Evolutionary conservation across 2,329 filamentous ascomycete species (phyloP).

Genomic region (Nemania diffusa): DNA sequence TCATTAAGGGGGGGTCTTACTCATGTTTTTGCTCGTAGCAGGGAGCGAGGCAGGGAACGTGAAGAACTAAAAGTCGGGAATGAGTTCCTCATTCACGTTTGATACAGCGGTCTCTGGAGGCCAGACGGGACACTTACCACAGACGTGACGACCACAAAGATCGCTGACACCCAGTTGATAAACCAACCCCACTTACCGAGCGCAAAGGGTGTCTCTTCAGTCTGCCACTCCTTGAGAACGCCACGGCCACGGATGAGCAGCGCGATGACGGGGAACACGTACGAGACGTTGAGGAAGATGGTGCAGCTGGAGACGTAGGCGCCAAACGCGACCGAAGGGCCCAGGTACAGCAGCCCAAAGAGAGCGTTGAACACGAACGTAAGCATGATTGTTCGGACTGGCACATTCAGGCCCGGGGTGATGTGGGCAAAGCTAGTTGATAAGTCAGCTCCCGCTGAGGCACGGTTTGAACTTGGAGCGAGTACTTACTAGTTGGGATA

Average conservation of each 20-base stretch:
- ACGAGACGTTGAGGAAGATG: conserved; percentile 59
- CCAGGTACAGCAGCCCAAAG: conserved; percentile 59
- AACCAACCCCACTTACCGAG: conserved; percentile 47
- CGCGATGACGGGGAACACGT: conserved; percentile 55
- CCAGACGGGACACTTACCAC: conserved; percentile 39
- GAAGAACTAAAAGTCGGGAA: conserved; percentile 45
- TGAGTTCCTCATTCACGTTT: conserved; percentile 1
- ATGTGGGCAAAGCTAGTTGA: conserved; percentile 50
- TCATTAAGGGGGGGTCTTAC: conserved; percentile 35
- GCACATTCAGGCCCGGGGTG: conserved; percentile 54
- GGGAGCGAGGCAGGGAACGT: conserved; percentile 48
- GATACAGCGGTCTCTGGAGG: neutral
- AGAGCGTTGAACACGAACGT: conserved; percentile 57
- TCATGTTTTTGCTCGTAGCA: conserved; percentile 47
- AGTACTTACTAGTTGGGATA: conserved; percentile 47
- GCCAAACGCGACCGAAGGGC: conserved; percentile 58
- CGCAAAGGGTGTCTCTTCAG: conserved; percentile 44
- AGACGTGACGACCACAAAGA: conserved; percentile 55
- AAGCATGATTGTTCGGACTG: conserved; percentile 54
- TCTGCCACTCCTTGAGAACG: conserved; percentile 45
- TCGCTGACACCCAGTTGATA: conserved; percentile 49
- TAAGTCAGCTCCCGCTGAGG: neutral
- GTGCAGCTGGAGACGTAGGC: conserved; percentile 59
- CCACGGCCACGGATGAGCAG: conserved; percentile 52
- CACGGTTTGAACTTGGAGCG: neutral